Conservation (phyloP, 2,329 filamentous ascomycete species). For the Pleurostoma richardsiae region DNA sequence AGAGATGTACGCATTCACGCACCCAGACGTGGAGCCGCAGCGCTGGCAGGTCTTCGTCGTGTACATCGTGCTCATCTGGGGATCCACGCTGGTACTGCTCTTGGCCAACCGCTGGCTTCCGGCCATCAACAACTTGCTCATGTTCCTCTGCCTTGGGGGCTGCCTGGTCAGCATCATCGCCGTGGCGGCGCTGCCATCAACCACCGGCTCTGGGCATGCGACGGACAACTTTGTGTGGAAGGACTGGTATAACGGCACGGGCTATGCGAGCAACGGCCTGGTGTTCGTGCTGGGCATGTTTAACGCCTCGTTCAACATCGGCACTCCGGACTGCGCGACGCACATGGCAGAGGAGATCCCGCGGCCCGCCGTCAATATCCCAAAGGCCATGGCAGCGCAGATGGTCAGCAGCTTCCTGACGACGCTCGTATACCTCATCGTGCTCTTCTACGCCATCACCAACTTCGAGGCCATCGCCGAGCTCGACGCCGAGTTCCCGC, state of each 20-base stretch:
- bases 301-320: constrained; percentile 60
- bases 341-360: constrained; percentile 53
- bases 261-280: constrained; percentile 16
- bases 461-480: constrained; percentile 41
- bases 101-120: constrained; percentile 40
- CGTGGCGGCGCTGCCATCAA: constrained; percentile 25
- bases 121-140: constrained; percentile 34
- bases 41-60: constrained; percentile 13
- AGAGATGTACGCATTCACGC: constrained; percentile 11
- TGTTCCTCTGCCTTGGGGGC: constrained; percentile 36
- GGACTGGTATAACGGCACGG: neutral
- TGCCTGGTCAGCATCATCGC: constrained; percentile 42
- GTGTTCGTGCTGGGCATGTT: neutral
- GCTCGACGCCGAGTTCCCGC: constrained; percentile 41
- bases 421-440: constrained; percentile 35
- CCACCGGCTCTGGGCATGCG: neutral
- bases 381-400: constrained; percentile 37
- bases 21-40: constrained; percentile 8
- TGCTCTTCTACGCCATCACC: constrained; percentile 43
- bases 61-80: constrained; percentile 12
- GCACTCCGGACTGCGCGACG: constrained; percentile 51
- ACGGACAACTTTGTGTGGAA: neutral
- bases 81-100: constrained; percentile 18
- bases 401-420: constrained; percentile 35
- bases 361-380: constrained; percentile 31